Evolutionary conservation across 192 early-diverging fungal species (phyloP).

Genomic region (Coemansia sp.): DNA sequence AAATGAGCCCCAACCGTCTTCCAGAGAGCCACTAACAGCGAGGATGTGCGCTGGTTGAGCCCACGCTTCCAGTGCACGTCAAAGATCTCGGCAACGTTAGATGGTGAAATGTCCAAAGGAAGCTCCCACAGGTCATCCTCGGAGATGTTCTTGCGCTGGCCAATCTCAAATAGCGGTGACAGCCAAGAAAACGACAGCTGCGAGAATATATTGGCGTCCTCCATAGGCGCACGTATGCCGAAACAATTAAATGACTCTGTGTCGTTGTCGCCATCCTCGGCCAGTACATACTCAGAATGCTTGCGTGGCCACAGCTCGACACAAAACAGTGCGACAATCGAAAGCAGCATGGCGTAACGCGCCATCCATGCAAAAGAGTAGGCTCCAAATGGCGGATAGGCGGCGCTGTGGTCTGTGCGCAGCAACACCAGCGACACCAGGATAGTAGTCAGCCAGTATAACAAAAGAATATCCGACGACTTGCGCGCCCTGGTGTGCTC

Average conservation of each 20-base stretch:
- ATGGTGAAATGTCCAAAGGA: conserved; percentile 57
- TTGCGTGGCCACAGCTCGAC: conserved; percentile 26
- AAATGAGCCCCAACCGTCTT: conserved; percentile 64
- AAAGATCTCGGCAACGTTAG: conserved; percentile 61
- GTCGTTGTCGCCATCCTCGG: conserved; percentile 1
- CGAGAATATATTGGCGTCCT: conserved; percentile 77
- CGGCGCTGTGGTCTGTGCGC: conserved; percentile 14
- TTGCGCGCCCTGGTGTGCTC: conserved; percentile 18
- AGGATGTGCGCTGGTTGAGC: conserved; percentile 58
- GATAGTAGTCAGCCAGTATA: conserved; percentile 21
- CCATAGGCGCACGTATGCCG: conserved; percentile 60
- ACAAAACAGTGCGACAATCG: conserved; percentile 14
- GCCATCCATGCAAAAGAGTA: neutral
- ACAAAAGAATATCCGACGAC: conserved; percentile 20
- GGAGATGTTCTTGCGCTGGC: conserved; percentile 65
- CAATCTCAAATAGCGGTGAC: conserved; percentile 73
- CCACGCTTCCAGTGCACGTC: conserved; percentile 67
- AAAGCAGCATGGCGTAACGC: neutral
- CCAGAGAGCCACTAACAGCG: conserved; percentile 62
- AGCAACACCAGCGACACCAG: conserved; percentile 11
- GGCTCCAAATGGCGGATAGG: neutral
- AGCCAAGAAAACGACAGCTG: conserved; percentile 85
- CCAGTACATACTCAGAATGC: conserved; percentile 14
- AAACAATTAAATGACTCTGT: neutral
- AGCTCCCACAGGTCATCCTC: conserved; percentile 77